These are phyloP conservation scores for Umbelopsis sp. DNA, from an alignment of 192 early-diverging fungal species.

Conservation along the genomic window DNA sequence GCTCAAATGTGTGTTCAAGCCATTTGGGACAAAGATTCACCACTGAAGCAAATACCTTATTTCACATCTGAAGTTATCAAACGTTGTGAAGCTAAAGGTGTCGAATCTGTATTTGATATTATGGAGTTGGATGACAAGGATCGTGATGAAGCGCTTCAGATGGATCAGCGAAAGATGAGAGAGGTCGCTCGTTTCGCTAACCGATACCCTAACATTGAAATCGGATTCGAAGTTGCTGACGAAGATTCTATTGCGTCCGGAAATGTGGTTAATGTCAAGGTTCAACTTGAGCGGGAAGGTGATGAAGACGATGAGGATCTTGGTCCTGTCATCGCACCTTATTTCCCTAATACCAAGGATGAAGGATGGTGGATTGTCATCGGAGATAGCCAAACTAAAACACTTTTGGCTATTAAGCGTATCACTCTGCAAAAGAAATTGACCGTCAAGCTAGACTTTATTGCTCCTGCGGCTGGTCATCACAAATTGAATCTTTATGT, in stretches of 20 bases:
- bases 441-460: constrained; percentile 68
- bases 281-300: constrained; percentile 25
- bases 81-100: constrained; percentile 66
- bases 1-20: constrained; percentile 98
- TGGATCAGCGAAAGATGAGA: constrained; percentile 47
- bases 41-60: constrained; percentile 91
- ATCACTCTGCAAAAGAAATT: constrained; percentile 50
- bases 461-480: constrained; percentile 64
- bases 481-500: constrained; percentile 77
- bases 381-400: constrained; percentile 63
- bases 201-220: constrained; percentile 49
- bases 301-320: constrained; percentile 40
- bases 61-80: constrained; percentile 74
- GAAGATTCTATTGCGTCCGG: constrained; percentile 49
- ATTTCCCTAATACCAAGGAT: constrained; percentile 90
- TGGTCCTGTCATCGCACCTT: constrained; percentile 75
- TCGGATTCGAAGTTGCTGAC: constrained; percentile 46
- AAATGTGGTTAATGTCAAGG: constrained; percentile 25
- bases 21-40: constrained; percentile 92
- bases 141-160: constrained; percentile 63
- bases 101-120: constrained; percentile 90
- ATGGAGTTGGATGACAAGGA: constrained; percentile 93
- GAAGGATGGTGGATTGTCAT: constrained; percentile 95
- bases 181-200: constrained; percentile 52
- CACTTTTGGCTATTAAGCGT: constrained; percentile 81